Evolutionary conservation across 2,329 filamentous ascomycete species (phyloP).

Genomic region (Epichloe coenophiala): DNA sequence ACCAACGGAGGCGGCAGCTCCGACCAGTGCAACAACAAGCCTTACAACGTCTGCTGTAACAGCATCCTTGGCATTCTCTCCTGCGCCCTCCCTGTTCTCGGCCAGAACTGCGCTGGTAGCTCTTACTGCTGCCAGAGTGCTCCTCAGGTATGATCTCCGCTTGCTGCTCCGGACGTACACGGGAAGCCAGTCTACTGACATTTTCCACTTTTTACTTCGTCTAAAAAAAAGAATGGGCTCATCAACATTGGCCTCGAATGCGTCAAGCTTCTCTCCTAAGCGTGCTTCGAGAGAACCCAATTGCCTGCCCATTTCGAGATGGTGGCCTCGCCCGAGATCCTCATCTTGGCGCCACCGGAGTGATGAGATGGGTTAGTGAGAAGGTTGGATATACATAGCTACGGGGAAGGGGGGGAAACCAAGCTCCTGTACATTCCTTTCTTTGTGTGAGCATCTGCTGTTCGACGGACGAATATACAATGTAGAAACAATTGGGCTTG

Average conservation of each 20-base stretch:
- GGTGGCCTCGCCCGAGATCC: not conserved
- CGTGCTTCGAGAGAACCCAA: not conserved
- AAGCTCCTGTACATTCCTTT: no score
- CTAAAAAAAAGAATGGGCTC: not conserved
- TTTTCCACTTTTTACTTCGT: not conserved
- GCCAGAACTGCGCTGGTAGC: not conserved
- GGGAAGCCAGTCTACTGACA: not conserved
- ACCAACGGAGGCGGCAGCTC: not conserved
- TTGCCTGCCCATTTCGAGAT: not conserved
- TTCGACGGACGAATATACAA: no score
- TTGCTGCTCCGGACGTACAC: not conserved
- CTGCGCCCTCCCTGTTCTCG: not conserved
- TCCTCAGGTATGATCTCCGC: not conserved
- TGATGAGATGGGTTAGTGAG: no score
- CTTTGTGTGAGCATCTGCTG: no score
- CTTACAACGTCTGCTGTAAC: slow-evolving; percentile 1
- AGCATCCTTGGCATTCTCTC: not conserved
- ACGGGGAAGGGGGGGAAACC: no score
- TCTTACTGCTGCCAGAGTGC: slow-evolving; percentile 4
- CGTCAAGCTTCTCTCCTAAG: not conserved
- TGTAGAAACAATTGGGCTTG: no score
- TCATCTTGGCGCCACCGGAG: no score
- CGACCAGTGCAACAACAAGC: not conserved
- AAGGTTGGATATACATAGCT: no score
- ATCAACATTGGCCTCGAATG: slow-evolving; percentile 2